phyloP scores from a whole-genome alignment of 768 basidiomycete species.

The Gloeostereum incarnatum region DNA sequence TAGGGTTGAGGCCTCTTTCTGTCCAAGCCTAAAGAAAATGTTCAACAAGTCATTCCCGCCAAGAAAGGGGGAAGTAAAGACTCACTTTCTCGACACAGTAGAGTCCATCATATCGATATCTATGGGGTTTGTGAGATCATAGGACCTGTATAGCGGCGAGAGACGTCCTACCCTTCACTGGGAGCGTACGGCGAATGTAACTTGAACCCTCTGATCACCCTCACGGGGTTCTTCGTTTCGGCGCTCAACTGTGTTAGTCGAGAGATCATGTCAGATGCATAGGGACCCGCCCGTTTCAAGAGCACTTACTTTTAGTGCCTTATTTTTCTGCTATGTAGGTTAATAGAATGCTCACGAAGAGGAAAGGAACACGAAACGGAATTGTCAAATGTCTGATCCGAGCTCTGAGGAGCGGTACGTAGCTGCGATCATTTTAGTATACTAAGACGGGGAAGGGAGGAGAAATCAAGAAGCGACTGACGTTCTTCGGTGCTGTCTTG shows the following conservation, averaged over 20 bases:
- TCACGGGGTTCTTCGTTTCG: conserved; percentile 75
- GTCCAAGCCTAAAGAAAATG: conserved; percentile 54
- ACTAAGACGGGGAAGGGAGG: not conserved
- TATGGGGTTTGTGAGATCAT: conserved; percentile 14
- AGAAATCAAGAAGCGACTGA: conserved; percentile 14
- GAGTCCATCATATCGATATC: conserved; percentile 88
- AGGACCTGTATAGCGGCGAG: not conserved
- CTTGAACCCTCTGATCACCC: conserved; percentile 86
- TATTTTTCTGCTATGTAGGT: conserved; percentile 41
- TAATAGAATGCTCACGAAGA: not conserved
- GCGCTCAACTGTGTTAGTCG: conserved; percentile 45
- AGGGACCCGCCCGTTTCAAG: not conserved
- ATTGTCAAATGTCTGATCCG: conserved; percentile 75
- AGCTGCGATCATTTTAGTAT: conserved; percentile 34
- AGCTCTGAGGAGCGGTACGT: conserved; percentile 82
- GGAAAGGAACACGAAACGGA: conserved; percentile 20
- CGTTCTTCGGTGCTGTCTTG: conserved; percentile 75
- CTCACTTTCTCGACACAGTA: conserved; percentile 68
- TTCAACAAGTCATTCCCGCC: conserved; percentile 1
- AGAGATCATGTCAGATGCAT: not conserved
- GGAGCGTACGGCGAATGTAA: conserved; percentile 67
- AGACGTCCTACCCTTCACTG: conserved; percentile 49
- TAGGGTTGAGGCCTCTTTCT: conserved; percentile 57
- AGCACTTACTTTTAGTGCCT: conserved; percentile 45
- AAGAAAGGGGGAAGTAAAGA: not conserved